These are phyloP conservation scores for Hydnomerulius pinastri DNA, from an alignment of 768 basidiomycete species.

Conservation along the genomic window DNA sequence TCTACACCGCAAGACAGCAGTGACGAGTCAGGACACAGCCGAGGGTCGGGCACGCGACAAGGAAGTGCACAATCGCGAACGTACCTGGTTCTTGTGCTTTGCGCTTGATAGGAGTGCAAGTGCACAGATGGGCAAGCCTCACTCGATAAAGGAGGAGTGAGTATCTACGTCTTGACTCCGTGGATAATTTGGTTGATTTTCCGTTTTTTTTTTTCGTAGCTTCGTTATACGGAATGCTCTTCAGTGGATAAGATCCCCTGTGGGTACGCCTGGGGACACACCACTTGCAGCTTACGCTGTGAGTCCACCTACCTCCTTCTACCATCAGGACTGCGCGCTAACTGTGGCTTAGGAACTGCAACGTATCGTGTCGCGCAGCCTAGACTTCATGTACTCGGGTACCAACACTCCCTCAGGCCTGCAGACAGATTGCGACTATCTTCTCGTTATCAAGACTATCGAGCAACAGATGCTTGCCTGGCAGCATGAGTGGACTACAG, in stretches of 20 bases:
- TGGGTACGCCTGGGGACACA: constrained; percentile 63
- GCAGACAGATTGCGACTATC: constrained; percentile 81
- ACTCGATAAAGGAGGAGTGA: constrained; percentile 90
- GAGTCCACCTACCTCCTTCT: constrained; percentile 25
- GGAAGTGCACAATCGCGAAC: constrained; percentile 91
- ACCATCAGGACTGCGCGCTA: not conserved
- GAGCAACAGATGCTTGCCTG: constrained; percentile 73
- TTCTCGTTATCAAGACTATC: constrained; percentile 80
- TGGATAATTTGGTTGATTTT: not conserved
- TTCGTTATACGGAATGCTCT: constrained; percentile 84
- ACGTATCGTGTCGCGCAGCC: constrained; percentile 82
- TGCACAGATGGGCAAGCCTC: constrained; percentile 97
- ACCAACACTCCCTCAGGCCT: constrained; percentile 80
- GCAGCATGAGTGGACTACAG: constrained; percentile 52
- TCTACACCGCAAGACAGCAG: constrained; percentile 81
- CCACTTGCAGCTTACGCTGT: constrained; percentile 79
- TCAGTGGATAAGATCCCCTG: constrained; percentile 71
- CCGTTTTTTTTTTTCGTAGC: constrained; percentile 38
- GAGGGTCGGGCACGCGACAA: constrained; percentile 78
- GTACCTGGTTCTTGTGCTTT: constrained; percentile 92
- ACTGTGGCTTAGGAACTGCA: constrained; percentile 66
- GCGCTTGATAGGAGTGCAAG: constrained; percentile 86
- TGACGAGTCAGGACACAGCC: constrained; percentile 62
- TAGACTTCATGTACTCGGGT: constrained; percentile 89
- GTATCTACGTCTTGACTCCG: constrained; percentile 31